Evolutionary conservation across 2,329 filamentous ascomycete genomes (phyloP).

Genomic region (Clarireedia homoeocarpa): DNA sequence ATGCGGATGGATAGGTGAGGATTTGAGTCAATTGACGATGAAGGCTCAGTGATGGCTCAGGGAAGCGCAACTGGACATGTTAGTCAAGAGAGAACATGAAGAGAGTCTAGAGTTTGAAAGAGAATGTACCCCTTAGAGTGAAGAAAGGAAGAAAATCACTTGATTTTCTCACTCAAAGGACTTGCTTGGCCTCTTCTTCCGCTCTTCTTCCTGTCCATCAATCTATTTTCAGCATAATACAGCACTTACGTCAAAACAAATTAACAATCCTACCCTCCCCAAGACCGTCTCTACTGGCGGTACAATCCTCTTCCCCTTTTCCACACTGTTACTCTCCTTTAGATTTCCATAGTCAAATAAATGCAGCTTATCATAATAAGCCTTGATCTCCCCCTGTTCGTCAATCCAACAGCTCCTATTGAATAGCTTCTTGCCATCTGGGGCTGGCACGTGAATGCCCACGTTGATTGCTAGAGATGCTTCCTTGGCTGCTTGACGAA

Average conservation of each 20-base stretch:
- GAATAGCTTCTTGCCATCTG: conserved; percentile 40
- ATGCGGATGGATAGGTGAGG: conserved; percentile 81
- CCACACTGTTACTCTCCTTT: conserved; percentile 58
- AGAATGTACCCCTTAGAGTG: too few relatives aligned
- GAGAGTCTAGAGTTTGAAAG: not conserved
- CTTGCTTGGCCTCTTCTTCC: not conserved
- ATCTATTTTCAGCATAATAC: not conserved
- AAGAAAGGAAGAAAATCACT: too few relatives aligned
- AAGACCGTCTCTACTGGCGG: conserved; percentile 65
- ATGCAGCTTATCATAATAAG: conserved; percentile 79
- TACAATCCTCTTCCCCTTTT: conserved; percentile 56
- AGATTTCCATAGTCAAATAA: conserved; percentile 69
- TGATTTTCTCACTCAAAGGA: too few relatives aligned
- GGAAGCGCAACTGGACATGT: conserved; percentile 57
- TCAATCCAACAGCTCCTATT: conserved; percentile 64
- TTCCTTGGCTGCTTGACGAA: conserved; percentile 58
- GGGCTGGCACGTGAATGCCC: conserved; percentile 70
- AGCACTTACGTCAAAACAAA: conserved; percentile 73
- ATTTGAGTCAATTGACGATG: conserved; percentile 62
- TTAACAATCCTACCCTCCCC: conserved; percentile 69
- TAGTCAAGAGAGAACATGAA: not conserved
- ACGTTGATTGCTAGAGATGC: conserved; percentile 69
- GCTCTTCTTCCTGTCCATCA: not conserved
- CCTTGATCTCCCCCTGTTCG: conserved; percentile 46
- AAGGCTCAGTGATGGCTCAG: conserved; percentile 64